Conservation (phyloP, 2,329 filamentous ascomycete genomes). For the Hortaea werneckii region DNA sequence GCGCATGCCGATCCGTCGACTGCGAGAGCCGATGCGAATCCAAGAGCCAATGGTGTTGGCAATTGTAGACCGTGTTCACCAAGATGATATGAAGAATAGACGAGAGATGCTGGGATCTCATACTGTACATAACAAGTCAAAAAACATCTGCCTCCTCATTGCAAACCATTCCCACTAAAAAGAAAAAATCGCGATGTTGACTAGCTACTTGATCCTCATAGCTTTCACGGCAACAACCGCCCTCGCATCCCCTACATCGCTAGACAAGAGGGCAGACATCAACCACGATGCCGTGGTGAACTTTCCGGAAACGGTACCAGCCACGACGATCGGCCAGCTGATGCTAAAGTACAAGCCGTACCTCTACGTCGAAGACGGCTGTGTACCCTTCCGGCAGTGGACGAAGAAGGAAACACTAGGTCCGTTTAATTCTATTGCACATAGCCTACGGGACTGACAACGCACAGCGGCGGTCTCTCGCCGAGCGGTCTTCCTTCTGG, state of each 20-base stretch:
- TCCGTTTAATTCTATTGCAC: slow-evolving; percentile 21
- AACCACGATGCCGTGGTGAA: slow-evolving; percentile 39
- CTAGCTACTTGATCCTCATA: too few species aligned
- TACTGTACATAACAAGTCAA: too few species aligned
- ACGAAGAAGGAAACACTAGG: slow-evolving; percentile 47
- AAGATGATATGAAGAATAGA: too few species aligned
- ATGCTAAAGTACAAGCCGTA: slow-evolving; percentile 47
- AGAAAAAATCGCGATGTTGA: too few species aligned
- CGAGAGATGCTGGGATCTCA: too few species aligned
- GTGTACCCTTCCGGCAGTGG: slow-evolving; percentile 54
- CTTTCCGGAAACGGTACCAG: slow-evolving; percentile 43
- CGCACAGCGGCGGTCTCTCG: background rate
- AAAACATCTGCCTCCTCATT: too few species aligned
- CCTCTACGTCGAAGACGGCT: slow-evolving; percentile 47
- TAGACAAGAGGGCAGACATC: slow-evolving; percentile 21
- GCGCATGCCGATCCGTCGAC: too few species aligned
- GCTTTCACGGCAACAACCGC: background rate
- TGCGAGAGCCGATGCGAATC: too few species aligned
- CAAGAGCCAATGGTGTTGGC: too few species aligned
- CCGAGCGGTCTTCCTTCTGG: background rate
- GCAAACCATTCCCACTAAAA: too few species aligned
- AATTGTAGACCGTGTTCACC: too few species aligned
- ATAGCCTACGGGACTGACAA: background rate
- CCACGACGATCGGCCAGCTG: slow-evolving; percentile 34
- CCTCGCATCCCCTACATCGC: background rate